These are phyloP conservation scores for Limnanthes douglasii DNA, from an alignment of 345 rosid genomes.

Conservation along the genomic window DNA sequence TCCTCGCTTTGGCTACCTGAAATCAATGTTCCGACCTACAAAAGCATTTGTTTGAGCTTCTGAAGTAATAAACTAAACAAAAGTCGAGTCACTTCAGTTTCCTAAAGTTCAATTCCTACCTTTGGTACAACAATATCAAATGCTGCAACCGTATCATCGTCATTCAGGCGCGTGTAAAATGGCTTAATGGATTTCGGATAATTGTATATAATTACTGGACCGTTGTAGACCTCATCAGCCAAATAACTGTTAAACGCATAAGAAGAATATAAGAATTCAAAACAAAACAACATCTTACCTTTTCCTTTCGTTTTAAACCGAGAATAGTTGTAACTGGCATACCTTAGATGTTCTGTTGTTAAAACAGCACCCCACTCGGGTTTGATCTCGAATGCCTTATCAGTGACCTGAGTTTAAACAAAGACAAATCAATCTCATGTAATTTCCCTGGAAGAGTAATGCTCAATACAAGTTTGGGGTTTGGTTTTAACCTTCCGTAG, in stretches of 20 bases:
- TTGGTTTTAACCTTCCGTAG: constrained; percentile 34
- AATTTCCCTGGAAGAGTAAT: no score
- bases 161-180: constrained; percentile 50
- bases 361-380: constrained; percentile 50
- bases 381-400: constrained; percentile 33
- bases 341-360: constrained; percentile 75
- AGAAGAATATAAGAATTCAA: background rate
- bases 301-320: background rate
- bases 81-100: no score
- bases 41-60: constrained; percentile 5
- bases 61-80: background rate
- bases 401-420: constrained; percentile 23
- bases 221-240: constrained; percentile 53
- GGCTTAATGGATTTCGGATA: constrained; percentile 55
- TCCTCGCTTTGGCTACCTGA: constrained; percentile 83
- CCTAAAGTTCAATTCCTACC: constrained; percentile 25
- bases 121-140: constrained; percentile 78
- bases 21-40: constrained; percentile 58
- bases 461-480: no score
- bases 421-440: no score
- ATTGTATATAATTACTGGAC: constrained; percentile 43
- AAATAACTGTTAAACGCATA: constrained; percentile 32
- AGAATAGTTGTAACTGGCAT: background rate
- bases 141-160: constrained; percentile 81
- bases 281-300: background rate